phyloP scores from a whole-genome alignment of 306 rosid species.

The Castanea crenata region DNA sequence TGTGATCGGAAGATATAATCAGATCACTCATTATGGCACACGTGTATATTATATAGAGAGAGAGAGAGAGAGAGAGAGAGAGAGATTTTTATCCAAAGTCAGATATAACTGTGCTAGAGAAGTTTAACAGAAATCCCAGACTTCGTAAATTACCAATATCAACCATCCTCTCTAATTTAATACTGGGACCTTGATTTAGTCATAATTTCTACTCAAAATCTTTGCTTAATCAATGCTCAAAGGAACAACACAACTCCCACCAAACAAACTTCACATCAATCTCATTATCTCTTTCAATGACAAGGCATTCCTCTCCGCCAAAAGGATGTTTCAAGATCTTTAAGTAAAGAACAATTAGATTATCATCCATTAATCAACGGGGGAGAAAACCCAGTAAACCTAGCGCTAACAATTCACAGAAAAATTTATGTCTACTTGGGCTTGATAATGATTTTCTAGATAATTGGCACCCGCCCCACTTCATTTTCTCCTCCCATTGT shows the following conservation, averaged over 20 bases:
- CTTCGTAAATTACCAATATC: background rate
- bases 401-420: background rate
- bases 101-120: background rate
- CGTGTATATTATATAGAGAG: background rate
- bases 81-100: background rate
- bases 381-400: background rate
- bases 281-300: background rate
- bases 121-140: background rate
- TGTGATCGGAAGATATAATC: background rate
- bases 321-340: background rate
- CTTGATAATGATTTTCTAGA: background rate
- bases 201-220: background rate
- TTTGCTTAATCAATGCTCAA: background rate
- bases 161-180: background rate
- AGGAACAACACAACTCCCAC: background rate
- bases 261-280: background rate
- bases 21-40: background rate
- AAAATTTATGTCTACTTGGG: background rate
- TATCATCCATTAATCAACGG: background rate
- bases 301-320: background rate
- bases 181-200: background rate
- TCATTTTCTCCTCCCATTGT: background rate
- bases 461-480: background rate
- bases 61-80: background rate
- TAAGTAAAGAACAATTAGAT: background rate